Evolutionary conservation across 768 basidiomycete genomes (phyloP), one percentile per base, ranked within the genome.

Genomic region (Tremella mesenterica): DNA sequence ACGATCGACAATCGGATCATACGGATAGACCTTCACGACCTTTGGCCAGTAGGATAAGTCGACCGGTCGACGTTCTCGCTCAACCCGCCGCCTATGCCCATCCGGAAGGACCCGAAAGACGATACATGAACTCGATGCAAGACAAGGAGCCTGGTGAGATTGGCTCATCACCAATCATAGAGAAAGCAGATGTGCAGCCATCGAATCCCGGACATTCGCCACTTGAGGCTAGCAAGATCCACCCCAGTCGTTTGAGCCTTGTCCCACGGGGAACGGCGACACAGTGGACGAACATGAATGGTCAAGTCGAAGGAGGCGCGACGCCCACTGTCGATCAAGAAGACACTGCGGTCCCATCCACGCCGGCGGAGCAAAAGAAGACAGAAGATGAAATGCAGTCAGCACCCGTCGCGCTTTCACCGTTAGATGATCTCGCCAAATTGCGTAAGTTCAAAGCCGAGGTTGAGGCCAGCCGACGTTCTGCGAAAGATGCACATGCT

Each of bases 361-460:
- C n/a, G n/a, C n/a, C n/a, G n/a, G n/a, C n/a, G n/a, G n/a, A n/a
- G n/a, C n/a, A n/a, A n/a, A n/a, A n/a, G n/a, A n/a, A n/a, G n/a
- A n/a, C n/a, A n/a, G n/a, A n/a, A n/a, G n/a, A n/a, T n/a, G n/a
- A n/a, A n/a, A n/a, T n/a, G n/a, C n/a, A n/a, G n/a, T n/a, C n/a
- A n/a, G n/a, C n/a, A n/a, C n/a, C n/a, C n/a, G n/a, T n/a, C n/a
- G n/a, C n/a, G n/a, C 31, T 23, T 16, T 53, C 52, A 23, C 43
- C 44, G 21, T 23, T 54, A 4, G 49, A 53, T 33, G 52, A 50
- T 39, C 44, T 61, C 18, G 59, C 33, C 6, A 57, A 51, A 44
- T 34, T 61, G 2, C 59, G 56, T 16, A 44, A 52, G 30, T 61
- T 61, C 49, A 61, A 57, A 45, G 59, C 48, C 6, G 48, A 48